Evolutionary conservation across 805 yeast species (phyloP).

Genomic region (Sugiyamaella americana): DNA sequence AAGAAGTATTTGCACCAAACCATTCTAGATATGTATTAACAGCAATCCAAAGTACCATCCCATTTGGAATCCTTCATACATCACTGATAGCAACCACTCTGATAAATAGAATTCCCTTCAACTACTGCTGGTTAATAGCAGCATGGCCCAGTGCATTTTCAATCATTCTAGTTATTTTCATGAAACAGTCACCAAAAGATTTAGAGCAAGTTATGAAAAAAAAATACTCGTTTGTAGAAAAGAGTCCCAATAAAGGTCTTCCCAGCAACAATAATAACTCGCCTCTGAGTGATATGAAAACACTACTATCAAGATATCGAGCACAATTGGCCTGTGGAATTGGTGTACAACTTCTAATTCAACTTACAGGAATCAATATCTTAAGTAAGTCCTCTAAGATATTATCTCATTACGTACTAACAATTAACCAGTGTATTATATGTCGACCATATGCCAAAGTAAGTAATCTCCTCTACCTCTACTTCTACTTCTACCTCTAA

Average conservation of each 20-base stretch:
- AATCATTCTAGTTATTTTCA: neutral
- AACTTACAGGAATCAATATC: conserved; percentile 14
- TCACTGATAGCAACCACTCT: neutral
- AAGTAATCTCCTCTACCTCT: neutral
- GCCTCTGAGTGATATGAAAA: neutral
- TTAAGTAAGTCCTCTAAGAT: conserved; percentile 1
- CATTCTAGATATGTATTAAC: conserved; percentile 2
- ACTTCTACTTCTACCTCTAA: neutral
- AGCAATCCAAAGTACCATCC: conserved; percentile 10
- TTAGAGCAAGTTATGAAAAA: neutral
- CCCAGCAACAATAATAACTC: too few species aligned
- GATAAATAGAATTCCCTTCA: neutral
- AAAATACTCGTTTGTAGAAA: neutral
- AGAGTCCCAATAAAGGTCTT: neutral
- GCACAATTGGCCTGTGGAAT: conserved; percentile 4
- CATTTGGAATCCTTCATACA: conserved; percentile 9
- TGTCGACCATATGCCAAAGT: conserved; percentile 8
- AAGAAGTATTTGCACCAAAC: conserved; percentile 5
- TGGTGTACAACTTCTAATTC: conserved; percentile 11
- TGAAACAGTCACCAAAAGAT: neutral
- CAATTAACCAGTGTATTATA: conserved; percentile 9
- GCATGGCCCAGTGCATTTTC: neutral
- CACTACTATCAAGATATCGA: neutral
- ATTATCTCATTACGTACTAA: neutral
- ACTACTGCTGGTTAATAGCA: neutral